Conservation (phyloP, 306 rosid genomes). For the Citrullus amarus region DNA sequence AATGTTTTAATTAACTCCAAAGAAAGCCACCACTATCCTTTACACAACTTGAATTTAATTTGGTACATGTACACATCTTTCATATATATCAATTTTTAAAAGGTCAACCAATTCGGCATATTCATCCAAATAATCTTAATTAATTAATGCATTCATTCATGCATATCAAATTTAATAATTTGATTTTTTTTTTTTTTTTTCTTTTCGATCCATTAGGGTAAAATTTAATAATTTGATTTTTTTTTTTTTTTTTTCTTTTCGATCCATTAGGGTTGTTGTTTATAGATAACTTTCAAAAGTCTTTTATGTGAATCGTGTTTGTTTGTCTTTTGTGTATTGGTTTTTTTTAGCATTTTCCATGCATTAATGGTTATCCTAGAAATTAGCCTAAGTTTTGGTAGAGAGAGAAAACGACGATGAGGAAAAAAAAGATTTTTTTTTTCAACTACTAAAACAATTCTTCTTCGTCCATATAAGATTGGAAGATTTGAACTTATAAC, state of each 20-base stretch:
- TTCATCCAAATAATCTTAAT: slow-evolving; percentile 6
- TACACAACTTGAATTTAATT: neutral
- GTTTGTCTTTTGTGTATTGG: neutral
- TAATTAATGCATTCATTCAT: neutral
- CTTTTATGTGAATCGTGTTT: slow-evolving; percentile 3
- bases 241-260: neutral
- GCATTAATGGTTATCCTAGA: neutral
- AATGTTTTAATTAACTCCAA: neutral
- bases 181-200: neutral
- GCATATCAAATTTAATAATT: neutral
- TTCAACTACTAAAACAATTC: too few relatives aligned
- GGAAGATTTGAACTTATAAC: too few relatives aligned
- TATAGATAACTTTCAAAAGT: neutral
- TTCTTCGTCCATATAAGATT: too few relatives aligned
- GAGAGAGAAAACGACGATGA: too few relatives aligned
- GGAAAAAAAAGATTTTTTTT: too few relatives aligned
- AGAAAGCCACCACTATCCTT: neutral
- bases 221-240: neutral
- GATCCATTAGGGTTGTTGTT: neutral
- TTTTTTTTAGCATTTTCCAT: neutral
- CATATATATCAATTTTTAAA: neutral
- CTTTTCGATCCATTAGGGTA: neutral
- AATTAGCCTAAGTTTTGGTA: too few relatives aligned
- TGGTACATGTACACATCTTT: neutral
- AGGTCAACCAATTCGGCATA: slow-evolving; percentile 7